phyloP scores from a whole-genome alignment of 1,139 yeast species.

The Kurtzmaniella quercitrusa region DNA sequence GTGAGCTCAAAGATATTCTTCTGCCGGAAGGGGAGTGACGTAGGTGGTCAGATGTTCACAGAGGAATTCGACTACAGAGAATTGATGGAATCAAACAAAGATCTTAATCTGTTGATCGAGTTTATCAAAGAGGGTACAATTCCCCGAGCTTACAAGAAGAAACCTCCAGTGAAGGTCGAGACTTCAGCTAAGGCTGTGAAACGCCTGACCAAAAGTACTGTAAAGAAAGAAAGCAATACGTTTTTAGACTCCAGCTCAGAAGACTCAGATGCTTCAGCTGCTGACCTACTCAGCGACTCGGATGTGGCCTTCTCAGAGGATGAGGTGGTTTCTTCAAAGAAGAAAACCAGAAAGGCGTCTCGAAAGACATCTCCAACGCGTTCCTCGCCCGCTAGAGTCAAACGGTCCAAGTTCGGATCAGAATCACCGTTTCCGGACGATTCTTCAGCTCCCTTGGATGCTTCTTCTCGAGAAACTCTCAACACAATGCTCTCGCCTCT shows the following conservation, averaged over 20 bases:
- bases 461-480: conserved; percentile 13
- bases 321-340: conserved; percentile 3
- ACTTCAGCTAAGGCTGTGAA: background rate
- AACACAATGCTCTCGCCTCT: conserved; percentile 25
- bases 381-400: conserved; percentile 2
- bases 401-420: background rate
- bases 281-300: background rate
- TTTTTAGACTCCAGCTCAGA: background rate
- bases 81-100: conserved; percentile 16
- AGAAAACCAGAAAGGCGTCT: background rate
- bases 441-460: background rate
- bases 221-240: conserved; percentile 7
- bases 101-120: conserved; percentile 23
- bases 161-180: conserved; percentile 4
- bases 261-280: background rate
- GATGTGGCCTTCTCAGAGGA: conserved; percentile 5
- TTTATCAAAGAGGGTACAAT: conserved; percentile 22
- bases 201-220: background rate
- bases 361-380: conserved; percentile 6
- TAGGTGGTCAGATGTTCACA: conserved; percentile 26
- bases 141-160: conserved; percentile 16
- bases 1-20: conserved; percentile 23
- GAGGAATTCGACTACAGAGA: conserved; percentile 32
- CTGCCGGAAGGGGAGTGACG: conserved; percentile 38
- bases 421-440: background rate